Percentiles rank a stretch among this genome's conserved stretches.
Conservation (phyloP, 2,329 filamentous ascomycete species). For the Cadophora gregata region DNA sequence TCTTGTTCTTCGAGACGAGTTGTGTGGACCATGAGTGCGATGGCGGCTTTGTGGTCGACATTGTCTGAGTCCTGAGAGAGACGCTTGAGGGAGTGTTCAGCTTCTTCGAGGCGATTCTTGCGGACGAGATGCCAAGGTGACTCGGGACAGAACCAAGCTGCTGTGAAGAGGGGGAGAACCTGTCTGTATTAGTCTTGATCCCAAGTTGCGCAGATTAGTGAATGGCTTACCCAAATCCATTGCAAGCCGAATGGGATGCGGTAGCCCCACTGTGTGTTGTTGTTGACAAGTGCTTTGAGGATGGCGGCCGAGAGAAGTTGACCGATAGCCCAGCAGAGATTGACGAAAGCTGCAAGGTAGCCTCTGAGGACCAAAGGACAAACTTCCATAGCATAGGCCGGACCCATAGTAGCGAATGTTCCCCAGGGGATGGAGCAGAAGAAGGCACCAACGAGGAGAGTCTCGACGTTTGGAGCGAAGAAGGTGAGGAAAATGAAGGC, state of each 20-base stretch:
- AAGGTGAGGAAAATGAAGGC: conserved; percentile 56
- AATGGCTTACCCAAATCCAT: conserved; percentile 51
- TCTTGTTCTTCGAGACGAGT: conserved; percentile 56
- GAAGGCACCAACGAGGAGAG: conserved; percentile 54
- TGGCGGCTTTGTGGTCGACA: conserved; percentile 48
- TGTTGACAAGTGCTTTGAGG: conserved; percentile 49
- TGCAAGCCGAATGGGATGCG: conserved; percentile 52
- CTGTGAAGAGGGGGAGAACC: conserved; percentile 50
- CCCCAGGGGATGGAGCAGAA: conserved; percentile 57
- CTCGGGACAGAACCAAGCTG: conserved; percentile 52
- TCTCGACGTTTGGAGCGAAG: conserved; percentile 52
- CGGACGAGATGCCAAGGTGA: conserved; percentile 56
- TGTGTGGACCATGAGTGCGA: conserved; percentile 61
- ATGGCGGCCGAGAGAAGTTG: conserved; percentile 55
- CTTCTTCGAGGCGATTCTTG: conserved; percentile 49
- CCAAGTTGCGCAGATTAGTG: conserved; percentile 19
- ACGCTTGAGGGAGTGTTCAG: conserved; percentile 49
- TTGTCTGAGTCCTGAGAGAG: conserved; percentile 45
- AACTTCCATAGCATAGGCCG: conserved; percentile 53
- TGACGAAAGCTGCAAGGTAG: conserved; percentile 52
- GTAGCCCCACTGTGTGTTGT: conserved; percentile 46
- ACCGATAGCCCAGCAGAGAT: conserved; percentile 56
- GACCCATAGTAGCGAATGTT: conserved; percentile 51
- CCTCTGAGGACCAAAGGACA: conserved; percentile 50
- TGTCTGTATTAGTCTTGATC: conserved; percentile 26